A percentile compares a stretch with the other conserved stretches of the same genome.
These are phyloP conservation scores for Neoboletus magnificus DNA, from an alignment of 768 basidiomycete genomes.

Conservation along the genomic window DNA sequence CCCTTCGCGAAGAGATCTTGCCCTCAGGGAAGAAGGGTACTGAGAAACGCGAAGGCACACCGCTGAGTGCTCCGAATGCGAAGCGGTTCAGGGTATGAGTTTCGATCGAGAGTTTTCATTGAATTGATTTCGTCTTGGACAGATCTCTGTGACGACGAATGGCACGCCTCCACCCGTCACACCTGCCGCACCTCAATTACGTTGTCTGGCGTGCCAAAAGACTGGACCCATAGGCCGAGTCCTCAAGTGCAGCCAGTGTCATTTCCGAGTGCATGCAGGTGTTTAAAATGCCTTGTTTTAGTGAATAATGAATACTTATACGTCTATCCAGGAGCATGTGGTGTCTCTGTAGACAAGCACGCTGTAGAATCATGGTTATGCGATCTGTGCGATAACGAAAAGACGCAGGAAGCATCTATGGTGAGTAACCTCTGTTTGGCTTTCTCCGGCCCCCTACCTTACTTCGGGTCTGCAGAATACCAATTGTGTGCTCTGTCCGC, in stretches of 20 bases:
- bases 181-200: slow-evolving; percentile 54
- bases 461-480: slow-evolving; percentile 49
- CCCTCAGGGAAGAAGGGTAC: slow-evolving; percentile 39
- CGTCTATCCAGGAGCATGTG: slow-evolving; percentile 53
- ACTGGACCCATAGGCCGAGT: slow-evolving; percentile 75
- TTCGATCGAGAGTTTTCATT: not conserved
- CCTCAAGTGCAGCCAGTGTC: slow-evolving; percentile 77
- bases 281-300: not conserved
- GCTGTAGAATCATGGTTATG: slow-evolving; percentile 77
- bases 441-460: not conserved
- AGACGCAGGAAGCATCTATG: slow-evolving; percentile 75
- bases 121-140: not conserved
- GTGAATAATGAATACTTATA: slow-evolving; percentile 2
- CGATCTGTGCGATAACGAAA: slow-evolving; percentile 84
- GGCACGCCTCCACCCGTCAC: slow-evolving; percentile 62
- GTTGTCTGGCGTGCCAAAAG: slow-evolving; percentile 74
- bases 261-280: slow-evolving; percentile 80
- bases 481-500: slow-evolving; percentile 85
- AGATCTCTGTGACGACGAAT: slow-evolving; percentile 41
- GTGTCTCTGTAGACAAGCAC: slow-evolving; percentile 61
- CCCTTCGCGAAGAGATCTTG: slow-evolving; percentile 62
- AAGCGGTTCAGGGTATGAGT: slow-evolving; percentile 63
- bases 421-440: slow-evolving; percentile 40
- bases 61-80: slow-evolving; percentile 44
- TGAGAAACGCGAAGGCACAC: slow-evolving; percentile 63